These are phyloP conservation scores for Aureobasidium leucospermi DNA, from an alignment of 2,329 filamentous ascomycete genomes.

Conservation along the genomic window DNA sequence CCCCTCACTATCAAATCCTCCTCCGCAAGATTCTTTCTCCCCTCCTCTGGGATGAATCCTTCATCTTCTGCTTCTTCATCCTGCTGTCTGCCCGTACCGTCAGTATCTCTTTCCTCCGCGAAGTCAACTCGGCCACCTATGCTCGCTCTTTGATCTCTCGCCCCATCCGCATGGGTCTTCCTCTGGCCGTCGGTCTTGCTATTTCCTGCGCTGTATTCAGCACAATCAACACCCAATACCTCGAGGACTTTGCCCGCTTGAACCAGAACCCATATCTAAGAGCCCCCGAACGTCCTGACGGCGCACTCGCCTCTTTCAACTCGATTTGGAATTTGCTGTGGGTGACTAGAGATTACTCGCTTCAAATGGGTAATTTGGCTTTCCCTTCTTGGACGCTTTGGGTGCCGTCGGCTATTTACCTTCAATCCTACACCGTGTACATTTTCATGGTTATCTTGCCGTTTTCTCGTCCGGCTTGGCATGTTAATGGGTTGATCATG, in stretches of 20 bases:
- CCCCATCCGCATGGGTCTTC: conserved; percentile 35
- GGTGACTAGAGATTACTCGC: conserved; percentile 30
- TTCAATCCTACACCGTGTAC: conserved; percentile 42
- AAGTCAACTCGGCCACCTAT: conserved; percentile 28
- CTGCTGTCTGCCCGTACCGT: conserved; percentile 39
- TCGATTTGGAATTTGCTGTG: conserved; percentile 41
- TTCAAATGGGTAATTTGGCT: conserved; percentile 32
- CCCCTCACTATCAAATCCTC: conserved; percentile 26
- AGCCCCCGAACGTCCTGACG: neutral
- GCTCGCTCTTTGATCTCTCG: conserved; percentile 37
- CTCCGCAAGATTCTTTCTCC: conserved; percentile 40
- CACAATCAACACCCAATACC: conserved; percentile 26
- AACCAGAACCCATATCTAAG: neutral
- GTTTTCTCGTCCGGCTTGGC: conserved; percentile 34
- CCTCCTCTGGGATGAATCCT: conserved; percentile 38
- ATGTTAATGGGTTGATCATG: conserved; percentile 30
- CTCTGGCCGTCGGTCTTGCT: conserved; percentile 34
- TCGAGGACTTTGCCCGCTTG: conserved; percentile 17
- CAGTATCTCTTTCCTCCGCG: conserved; percentile 35
- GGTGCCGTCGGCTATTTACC: conserved; percentile 36
- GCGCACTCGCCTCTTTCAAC: conserved; percentile 29
- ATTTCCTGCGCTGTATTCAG: conserved; percentile 33
- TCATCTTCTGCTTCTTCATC: conserved; percentile 41
- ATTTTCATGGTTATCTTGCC: conserved; percentile 41
- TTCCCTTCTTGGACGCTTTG: conserved; percentile 40